phyloP scores from a whole-genome alignment of 2,329 filamentous ascomycete species.

The Fusarium nisikadoi region DNA sequence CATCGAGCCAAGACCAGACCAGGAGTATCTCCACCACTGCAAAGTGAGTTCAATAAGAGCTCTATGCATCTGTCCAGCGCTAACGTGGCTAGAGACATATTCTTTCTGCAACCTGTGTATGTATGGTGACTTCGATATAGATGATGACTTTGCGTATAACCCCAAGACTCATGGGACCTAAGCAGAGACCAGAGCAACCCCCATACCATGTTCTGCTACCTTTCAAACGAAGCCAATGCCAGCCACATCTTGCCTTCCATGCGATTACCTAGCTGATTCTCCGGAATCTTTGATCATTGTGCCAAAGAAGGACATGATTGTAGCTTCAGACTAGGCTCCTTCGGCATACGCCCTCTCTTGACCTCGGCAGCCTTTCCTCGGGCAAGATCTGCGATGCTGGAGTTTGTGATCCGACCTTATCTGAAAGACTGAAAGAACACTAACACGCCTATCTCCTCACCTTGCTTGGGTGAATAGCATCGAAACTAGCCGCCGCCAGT shows the following conservation, averaged over 20 bases:
- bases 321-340: not conserved
- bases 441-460: not conserved
- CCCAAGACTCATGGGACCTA: not conserved
- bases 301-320: not conserved
- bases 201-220: not conserved
- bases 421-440: not conserved
- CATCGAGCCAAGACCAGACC: not conserved
- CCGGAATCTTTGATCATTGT: not conserved
- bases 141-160: too few species aligned
- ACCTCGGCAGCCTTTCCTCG: slow-evolving; percentile 30
- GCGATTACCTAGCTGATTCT: not conserved
- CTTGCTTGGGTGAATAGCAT: slow-evolving; percentile 27
- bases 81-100: not conserved
- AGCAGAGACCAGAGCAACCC: not conserved
- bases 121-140: not conserved
- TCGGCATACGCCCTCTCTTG: slow-evolving; percentile 11
- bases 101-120: not conserved
- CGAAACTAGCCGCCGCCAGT: not conserved
- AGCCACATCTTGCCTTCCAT: not conserved
- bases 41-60: not conserved
- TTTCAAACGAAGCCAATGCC: not conserved
- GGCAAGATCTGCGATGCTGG: slow-evolving; percentile 33
- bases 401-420: slow-evolving; percentile 11
- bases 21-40: not conserved
- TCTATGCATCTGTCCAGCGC: not conserved